These are phyloP conservation scores for Aspergillus pseudonomiae DNA, from an alignment of 2,329 filamentous ascomycete species.

Conservation along the genomic window DNA sequence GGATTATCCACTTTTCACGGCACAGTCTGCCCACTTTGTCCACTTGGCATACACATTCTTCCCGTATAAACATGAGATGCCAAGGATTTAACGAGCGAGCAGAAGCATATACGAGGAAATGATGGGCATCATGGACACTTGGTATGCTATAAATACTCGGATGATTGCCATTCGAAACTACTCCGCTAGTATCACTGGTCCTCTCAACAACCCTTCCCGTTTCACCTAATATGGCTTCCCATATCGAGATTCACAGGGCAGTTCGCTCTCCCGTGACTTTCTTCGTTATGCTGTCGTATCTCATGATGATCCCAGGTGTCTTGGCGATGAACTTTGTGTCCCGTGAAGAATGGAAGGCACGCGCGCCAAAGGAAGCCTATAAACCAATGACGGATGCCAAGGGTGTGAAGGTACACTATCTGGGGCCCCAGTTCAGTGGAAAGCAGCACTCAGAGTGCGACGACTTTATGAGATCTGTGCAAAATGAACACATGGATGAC, in stretches of 20 bases:
- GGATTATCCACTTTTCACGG: neutral
- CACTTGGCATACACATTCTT: neutral
- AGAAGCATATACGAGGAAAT: neutral
- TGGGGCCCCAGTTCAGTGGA: slow-evolving; percentile 7
- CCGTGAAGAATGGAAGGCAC: slow-evolving; percentile 11
- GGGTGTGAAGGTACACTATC: slow-evolving; percentile 14
- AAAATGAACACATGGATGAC: slow-evolving; percentile 8
- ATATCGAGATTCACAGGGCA: neutral
- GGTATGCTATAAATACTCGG: neutral
- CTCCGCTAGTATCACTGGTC: neutral
- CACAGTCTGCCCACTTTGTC: neutral
- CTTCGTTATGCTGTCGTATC: neutral
- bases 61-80: neutral
- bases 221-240: neutral
- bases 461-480: slow-evolving; percentile 9
- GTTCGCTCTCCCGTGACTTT: slow-evolving; percentile 26
- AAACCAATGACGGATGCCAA: slow-evolving; percentile 5
- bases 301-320: neutral
- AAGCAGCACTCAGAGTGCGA: slow-evolving; percentile 2
- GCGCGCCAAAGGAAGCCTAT: slow-evolving; percentile 8
- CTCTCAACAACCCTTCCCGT: rapidly evolving
- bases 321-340: slow-evolving; percentile 12
- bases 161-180: neutral
- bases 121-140: neutral
- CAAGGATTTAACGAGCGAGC: neutral